Conservation (phyloP, 2,329 filamentous ascomycete species). For the Venturia effusa region DNA sequence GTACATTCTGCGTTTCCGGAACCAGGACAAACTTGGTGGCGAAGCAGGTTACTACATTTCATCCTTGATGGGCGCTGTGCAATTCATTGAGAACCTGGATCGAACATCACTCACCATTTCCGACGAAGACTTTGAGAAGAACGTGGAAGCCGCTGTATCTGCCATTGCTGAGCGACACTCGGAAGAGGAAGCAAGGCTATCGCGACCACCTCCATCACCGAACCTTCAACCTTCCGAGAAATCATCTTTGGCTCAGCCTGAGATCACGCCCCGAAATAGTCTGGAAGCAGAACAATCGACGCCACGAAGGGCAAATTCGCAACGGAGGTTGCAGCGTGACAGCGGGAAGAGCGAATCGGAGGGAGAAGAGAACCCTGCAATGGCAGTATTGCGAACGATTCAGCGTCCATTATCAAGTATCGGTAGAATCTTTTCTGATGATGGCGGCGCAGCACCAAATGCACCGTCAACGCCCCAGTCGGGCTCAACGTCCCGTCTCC, state of each 20-base stretch:
- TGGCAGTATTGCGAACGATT: conserved; percentile 76
- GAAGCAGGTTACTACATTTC: conserved; percentile 98
- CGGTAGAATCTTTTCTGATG: conserved; percentile 85
- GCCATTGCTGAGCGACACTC: conserved; percentile 88
- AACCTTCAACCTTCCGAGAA: conserved; percentile 33
- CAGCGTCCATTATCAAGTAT: conserved; percentile 86
- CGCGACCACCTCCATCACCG: conserved; percentile 27
- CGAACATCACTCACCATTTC: conserved; percentile 85
- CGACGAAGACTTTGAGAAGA: conserved; percentile 88
- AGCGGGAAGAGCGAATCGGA: conserved; percentile 20
- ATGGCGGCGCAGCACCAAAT: conserved; percentile 27
- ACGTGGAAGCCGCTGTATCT: conserved; percentile 93
- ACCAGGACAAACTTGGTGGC: conserved; percentile 94
- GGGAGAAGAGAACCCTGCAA: conserved; percentile 58
- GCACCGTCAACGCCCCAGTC: not conserved
- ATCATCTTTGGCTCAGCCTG: conserved; percentile 39
- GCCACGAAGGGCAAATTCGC: conserved; percentile 44
- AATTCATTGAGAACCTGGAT: conserved; percentile 95
- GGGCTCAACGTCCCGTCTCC: conserved; percentile 4
- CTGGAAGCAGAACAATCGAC: conserved; percentile 49
- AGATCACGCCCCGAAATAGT: conserved; percentile 49
- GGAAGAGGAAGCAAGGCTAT: conserved; percentile 34
- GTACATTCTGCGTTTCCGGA: conserved; percentile 92
- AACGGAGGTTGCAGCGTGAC: conserved; percentile 38
- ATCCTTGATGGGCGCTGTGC: conserved; percentile 87